Conservation (phyloP, 2,329 filamentous ascomycete genomes). For the Pseudogymnoascus sp. region DNA sequence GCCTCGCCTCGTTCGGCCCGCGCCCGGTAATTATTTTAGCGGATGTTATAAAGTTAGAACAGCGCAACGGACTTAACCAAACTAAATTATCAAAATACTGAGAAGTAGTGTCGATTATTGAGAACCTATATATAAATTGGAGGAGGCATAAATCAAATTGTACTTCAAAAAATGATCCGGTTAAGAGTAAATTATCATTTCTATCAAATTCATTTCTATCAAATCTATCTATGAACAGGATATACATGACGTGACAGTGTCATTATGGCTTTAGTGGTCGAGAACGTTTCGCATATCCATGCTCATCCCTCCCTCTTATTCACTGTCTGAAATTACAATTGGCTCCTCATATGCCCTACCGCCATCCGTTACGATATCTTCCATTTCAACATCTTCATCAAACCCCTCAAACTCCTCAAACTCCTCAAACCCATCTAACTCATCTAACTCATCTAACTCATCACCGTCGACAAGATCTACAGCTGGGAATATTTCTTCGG, state of each 20-base stretch:
- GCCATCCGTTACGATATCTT: neutral
- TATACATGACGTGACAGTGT: neutral
- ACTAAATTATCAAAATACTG: neutral
- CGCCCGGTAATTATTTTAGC: neutral
- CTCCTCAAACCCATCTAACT: neutral
- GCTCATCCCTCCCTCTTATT: neutral
- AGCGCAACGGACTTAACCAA: neutral
- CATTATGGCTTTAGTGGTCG: neutral
- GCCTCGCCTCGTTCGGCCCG: conserved; percentile 1
- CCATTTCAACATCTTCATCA: neutral
- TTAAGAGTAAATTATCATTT: neutral
- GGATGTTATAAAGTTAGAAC: neutral
- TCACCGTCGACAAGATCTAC: neutral
- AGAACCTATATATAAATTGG: neutral
- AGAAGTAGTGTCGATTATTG: neutral
- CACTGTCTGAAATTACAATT: neutral
- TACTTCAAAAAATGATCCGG: neutral
- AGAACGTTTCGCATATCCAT: neutral
- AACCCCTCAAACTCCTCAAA: neutral
- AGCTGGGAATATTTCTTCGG: neutral
- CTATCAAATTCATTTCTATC: neutral
- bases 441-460: neutral
- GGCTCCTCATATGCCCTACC: neutral
- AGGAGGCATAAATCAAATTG: neutral
- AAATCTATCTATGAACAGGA: neutral